These are phyloP conservation scores for Friedmanniomyces simplex DNA, from an alignment of 495 filamentous ascomycete species.

Conservation along the genomic window DNA sequence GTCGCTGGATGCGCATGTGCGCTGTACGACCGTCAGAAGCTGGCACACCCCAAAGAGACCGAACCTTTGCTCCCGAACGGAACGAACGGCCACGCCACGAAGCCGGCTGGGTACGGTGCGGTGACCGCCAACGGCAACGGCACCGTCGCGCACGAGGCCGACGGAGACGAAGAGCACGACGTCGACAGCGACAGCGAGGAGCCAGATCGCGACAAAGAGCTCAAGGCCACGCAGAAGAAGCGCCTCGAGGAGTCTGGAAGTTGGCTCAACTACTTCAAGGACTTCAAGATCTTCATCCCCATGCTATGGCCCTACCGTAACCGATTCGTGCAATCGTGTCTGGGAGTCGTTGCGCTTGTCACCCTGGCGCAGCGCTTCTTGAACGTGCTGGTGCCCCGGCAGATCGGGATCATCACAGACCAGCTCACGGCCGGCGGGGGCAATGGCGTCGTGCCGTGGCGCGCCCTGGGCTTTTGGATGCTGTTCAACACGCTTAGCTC, in stretches of 20 bases:
- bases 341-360: slow-evolving; percentile 17
- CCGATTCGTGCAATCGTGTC: slow-evolving; percentile 22
- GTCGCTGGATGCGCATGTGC: not conserved
- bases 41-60: not conserved
- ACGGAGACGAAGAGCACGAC: slow-evolving; percentile 1
- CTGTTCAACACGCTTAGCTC: slow-evolving; percentile 17
- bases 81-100: slow-evolving; percentile 7
- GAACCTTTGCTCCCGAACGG: slow-evolving; percentile 11
- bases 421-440: slow-evolving; percentile 15
- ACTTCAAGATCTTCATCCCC: slow-evolving; percentile 31
- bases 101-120: not conserved
- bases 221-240: slow-evolving; percentile 18
- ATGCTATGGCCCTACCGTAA: slow-evolving; percentile 28
- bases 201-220: slow-evolving; percentile 25
- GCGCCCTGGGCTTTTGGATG: slow-evolving; percentile 29
- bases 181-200: slow-evolving; percentile 17
- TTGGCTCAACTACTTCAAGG: slow-evolving; percentile 29
- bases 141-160: not conserved
- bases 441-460: slow-evolving; percentile 24
- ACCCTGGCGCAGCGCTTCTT: slow-evolving; percentile 24
- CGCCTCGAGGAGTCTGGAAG: slow-evolving; percentile 28
- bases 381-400: slow-evolving; percentile 28
- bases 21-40: not conserved
- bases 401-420: slow-evolving; percentile 32
- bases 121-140: not conserved